Evolutionary conservation across 2,329 filamentous ascomycete species (phyloP), one percentile per base, ranked within the genome.

Genomic region (Colletotrichum musicola): DNA sequence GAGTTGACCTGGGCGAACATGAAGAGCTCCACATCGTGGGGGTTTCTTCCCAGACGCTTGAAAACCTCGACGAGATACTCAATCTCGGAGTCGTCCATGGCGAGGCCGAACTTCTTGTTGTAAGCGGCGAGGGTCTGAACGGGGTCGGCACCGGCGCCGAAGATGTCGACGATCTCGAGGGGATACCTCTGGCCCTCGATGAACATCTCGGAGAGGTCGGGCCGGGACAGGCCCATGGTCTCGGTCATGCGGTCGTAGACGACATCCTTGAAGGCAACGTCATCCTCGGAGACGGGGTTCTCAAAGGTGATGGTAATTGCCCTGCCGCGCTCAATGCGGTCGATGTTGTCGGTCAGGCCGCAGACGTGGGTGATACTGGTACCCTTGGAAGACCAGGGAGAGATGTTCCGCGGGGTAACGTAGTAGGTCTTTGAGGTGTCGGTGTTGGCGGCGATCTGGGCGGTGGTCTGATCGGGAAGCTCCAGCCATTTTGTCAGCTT

Each of bases 1-100:
- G 95, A 98, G 84, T 98, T 98, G 78, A 99, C 95, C 82, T 99
- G 96, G 16, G 95, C 95, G 79, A 98, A 99, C 96, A 98, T 98
- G 86, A 98, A 98, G 22, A 98, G 86, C 82, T 99, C 96, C 51
- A 98, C 93, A 78, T 98, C 96, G 69, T 94, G 91, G 1, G 93
- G 93, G 56, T 88, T 83, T 44, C 90, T 84, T 71, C 89, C 88
- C 18, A 78, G 76, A 54, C 73, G 73, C 60, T 73, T 75, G 68
- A 78, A 79, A 40, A 76, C 75, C 73, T 94, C 90, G n/a, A 97
- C 93, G 46, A 99, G 86, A 77, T 99, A 98, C 68, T 97, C 91
- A 79, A 98, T 97, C 79, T 99, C 95, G 9, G 91, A 91, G 66
- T 90, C 86, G 78, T 98, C 95, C 67, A 99, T 87, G 18, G 94